Evolutionary conservation across 2,329 filamentous ascomycete genomes (phyloP).

Genomic region (Dactylella cylindrospora): DNA sequence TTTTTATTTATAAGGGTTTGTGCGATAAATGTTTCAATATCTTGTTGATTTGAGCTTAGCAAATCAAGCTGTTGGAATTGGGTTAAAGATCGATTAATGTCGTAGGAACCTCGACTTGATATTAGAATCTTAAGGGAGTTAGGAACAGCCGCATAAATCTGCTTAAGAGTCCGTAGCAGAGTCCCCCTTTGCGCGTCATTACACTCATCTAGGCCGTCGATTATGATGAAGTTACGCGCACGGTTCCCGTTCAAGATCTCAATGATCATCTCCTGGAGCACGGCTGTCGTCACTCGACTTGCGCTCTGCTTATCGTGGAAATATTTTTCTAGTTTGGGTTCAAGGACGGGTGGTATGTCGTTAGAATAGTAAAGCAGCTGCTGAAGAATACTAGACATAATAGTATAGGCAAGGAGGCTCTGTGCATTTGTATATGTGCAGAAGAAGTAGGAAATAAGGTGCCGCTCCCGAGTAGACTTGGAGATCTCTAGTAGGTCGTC

Average conservation of each 20-base stretch:
- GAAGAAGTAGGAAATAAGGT: conserved; percentile 48
- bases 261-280: conserved; percentile 18
- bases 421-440: conserved; percentile 44
- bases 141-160: neutral
- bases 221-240: conserved; percentile 48
- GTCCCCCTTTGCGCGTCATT: conserved; percentile 46
- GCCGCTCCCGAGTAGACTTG: neutral
- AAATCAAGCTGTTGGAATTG: conserved; percentile 21
- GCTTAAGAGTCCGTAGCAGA: conserved; percentile 35
- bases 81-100: conserved; percentile 15
- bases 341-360: conserved; percentile 1
- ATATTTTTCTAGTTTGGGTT: conserved; percentile 7
- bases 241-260: conserved; percentile 4
- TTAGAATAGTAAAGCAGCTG: conserved; percentile 43
- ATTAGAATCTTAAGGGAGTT: conserved; percentile 49
- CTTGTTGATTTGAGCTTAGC: conserved; percentile 6
- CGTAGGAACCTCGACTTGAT: conserved; percentile 47
- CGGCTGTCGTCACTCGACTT: neutral
- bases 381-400: conserved; percentile 47
- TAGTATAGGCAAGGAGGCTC: conserved; percentile 45
- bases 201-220: conserved; percentile 52
- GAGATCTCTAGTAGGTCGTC: conserved; percentile 14
- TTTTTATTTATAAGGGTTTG: conserved; percentile 18
- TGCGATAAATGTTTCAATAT: conserved; percentile 27
- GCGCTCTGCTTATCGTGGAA: conserved; percentile 33